Evolutionary conservation across 129 eudicot species (phyloP).

Genomic region (Helichrysum umbraculigerum): DNA sequence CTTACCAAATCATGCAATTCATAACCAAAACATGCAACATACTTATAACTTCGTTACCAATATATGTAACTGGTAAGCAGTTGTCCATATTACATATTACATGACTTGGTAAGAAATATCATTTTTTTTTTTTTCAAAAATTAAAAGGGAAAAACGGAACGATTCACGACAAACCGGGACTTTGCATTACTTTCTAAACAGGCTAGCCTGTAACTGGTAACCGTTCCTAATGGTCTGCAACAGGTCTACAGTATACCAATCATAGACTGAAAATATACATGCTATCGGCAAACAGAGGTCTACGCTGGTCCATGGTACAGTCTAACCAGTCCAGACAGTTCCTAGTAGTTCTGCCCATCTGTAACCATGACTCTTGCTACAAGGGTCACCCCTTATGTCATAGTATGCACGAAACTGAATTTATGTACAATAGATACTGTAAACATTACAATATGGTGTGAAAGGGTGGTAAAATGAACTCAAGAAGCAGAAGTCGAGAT

Average conservation of each 20-base stretch:
- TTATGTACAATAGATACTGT: not conserved
- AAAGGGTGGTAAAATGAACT: not conserved
- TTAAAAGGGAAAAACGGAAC: not conserved
- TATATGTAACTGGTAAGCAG: not conserved
- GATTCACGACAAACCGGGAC: not conserved
- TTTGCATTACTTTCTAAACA: not conserved
- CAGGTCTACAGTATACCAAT: not conserved
- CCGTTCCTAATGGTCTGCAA: not conserved
- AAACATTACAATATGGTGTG: not conserved
- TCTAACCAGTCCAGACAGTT: not conserved
- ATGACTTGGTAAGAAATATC: not conserved
- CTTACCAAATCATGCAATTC: not conserved
- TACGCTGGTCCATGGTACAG: not conserved
- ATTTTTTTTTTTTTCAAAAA: too few species aligned
- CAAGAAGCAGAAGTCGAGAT: not conserved
- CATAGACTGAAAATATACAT: not conserved
- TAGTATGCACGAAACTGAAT: not conserved
- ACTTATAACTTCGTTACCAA: not conserved
- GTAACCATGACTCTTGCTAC: not conserved
- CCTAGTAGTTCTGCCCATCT: not conserved
- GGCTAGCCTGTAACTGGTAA: not conserved
- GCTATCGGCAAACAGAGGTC: not conserved
- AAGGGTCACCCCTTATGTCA: conserved; percentile 10
- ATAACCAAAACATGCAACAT: not conserved
- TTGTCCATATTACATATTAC: not conserved